A percentile compares a stretch with the other conserved stretches of the same genome.
These are phyloP conservation scores for Lentinula raphanica DNA, from an alignment of 768 basidiomycete genomes.

Conservation along the genomic window DNA sequence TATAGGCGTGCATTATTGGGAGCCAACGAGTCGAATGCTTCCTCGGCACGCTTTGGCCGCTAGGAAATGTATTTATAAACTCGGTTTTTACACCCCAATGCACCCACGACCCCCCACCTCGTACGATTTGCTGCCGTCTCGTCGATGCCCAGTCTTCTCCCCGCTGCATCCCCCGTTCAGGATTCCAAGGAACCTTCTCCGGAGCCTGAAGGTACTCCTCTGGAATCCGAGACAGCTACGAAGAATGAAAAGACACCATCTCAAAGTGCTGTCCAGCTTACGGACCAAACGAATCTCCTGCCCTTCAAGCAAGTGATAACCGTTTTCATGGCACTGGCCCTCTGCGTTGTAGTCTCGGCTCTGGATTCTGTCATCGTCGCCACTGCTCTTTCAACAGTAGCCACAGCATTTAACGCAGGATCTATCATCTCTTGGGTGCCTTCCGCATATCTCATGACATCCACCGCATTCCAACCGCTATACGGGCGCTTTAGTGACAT, in stretches of 20 bases:
- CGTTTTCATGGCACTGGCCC: conserved; percentile 55
- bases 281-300: conserved; percentile 75
- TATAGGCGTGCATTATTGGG: too few relatives aligned
- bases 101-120: neutral
- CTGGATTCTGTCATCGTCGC: conserved; percentile 72
- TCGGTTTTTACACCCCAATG: neutral
- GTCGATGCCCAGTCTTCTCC: neutral
- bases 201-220: neutral
- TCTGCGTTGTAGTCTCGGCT: conserved; percentile 57
- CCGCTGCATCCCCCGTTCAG: neutral
- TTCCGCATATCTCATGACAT: conserved; percentile 64
- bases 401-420: conserved; percentile 58
- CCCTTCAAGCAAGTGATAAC: conserved; percentile 59
- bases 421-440: conserved; percentile 68
- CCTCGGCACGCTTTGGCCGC: neutral
- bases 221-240: neutral
- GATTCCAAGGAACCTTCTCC: neutral
- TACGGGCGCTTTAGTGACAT: conserved; percentile 64
- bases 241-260: conserved; percentile 2
- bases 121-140: neutral
- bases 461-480: conserved; percentile 56
- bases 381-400: conserved; percentile 70
- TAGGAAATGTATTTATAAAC: neutral
- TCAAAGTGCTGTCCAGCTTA: conserved; percentile 28
- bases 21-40: neutral